Evolutionary conservation across 192 early-diverging fungal species (phyloP).

Genomic region (Martensiomyces pterosporus): DNA sequence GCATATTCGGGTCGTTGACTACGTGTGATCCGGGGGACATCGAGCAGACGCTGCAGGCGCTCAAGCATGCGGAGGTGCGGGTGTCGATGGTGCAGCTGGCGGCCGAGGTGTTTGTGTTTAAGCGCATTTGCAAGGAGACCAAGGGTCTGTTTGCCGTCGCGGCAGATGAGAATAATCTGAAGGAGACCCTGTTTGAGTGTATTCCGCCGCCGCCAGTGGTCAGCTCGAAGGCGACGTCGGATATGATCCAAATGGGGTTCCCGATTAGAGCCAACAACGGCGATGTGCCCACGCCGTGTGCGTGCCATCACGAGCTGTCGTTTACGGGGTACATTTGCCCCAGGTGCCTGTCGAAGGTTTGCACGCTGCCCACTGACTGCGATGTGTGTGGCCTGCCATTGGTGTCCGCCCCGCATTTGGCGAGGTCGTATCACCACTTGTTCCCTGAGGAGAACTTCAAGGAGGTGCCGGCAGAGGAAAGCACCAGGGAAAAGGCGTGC

Average conservation of each 20-base stretch:
- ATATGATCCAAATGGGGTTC: conserved; percentile 92
- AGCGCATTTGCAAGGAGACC: conserved; percentile 68
- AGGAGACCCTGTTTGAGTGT: conserved; percentile 76
- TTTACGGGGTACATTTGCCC: conserved; percentile 82
- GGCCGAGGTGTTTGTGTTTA: conserved; percentile 86
- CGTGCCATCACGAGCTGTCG: conserved; percentile 68
- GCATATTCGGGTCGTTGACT: conserved; percentile 84
- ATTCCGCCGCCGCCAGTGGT: conserved; percentile 85
- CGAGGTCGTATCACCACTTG: conserved; percentile 90
- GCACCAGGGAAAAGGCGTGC: conserved; percentile 32
- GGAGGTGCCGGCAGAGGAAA: conserved; percentile 44
- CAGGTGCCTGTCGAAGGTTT: conserved; percentile 74
- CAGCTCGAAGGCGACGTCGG: conserved; percentile 46
- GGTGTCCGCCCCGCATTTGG: conserved; percentile 85
- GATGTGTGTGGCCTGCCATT: conserved; percentile 83
- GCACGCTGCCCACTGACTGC: conserved; percentile 89
- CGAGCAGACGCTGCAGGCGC: conserved; percentile 65
- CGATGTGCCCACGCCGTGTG: conserved; percentile 60
- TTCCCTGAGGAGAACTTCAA: conserved; percentile 86
- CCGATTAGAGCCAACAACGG: conserved; percentile 47
- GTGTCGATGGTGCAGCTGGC: conserved; percentile 85
- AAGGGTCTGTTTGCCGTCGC: conserved; percentile 80
- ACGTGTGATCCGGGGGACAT: conserved; percentile 95
- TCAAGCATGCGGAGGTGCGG: conserved; percentile 68
- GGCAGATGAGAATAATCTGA: conserved; percentile 76